Evolutionary conservation across 345 rosid genomes (phyloP).

Genomic region (Geranium brycei): DNA sequence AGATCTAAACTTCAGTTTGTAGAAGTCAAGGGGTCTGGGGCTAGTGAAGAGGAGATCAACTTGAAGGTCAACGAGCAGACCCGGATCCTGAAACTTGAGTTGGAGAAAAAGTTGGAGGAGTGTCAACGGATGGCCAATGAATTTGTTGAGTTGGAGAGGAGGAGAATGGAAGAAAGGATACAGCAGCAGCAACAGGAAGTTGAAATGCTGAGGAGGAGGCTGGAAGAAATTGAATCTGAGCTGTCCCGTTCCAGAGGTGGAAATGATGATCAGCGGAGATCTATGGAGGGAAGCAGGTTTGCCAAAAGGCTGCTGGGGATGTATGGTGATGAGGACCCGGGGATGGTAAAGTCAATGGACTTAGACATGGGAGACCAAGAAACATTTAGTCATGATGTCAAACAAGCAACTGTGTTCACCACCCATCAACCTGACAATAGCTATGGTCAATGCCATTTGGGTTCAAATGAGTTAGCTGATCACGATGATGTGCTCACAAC

Average conservation of each 20-base stretch:
- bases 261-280: conserved; percentile 17
- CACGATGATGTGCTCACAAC: conserved; percentile 28
- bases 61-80: conserved; percentile 59
- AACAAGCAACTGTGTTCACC: conserved; percentile 1
- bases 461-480: conserved; percentile 18
- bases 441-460: too few species aligned
- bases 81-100: conserved; percentile 32
- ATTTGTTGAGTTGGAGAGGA: conserved; percentile 72
- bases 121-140: conserved; percentile 78
- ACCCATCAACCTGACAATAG: too few species aligned
- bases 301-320: conserved; percentile 50
- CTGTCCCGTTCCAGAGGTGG: conserved; percentile 24
- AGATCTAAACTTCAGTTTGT: conserved; percentile 31
- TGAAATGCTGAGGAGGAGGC: conserved; percentile 62
- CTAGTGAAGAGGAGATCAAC: conserved; percentile 65
- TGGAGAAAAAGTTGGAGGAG: conserved; percentile 68
- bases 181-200: conserved; percentile 81
- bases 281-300: conserved; percentile 48
- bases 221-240: conserved; percentile 68
- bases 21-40: conserved; percentile 34
- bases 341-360: conserved; percentile 99
- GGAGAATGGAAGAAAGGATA: conserved; percentile 86
- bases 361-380: conserved; percentile 84
- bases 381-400: conserved; percentile 29
- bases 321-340: conserved; percentile 63